Percentiles rank a stretch among this genome's conserved stretches.
These are phyloP conservation scores for Syzygium syzygioides DNA, from an alignment of 441 rosid species.

Conservation along the genomic window DNA sequence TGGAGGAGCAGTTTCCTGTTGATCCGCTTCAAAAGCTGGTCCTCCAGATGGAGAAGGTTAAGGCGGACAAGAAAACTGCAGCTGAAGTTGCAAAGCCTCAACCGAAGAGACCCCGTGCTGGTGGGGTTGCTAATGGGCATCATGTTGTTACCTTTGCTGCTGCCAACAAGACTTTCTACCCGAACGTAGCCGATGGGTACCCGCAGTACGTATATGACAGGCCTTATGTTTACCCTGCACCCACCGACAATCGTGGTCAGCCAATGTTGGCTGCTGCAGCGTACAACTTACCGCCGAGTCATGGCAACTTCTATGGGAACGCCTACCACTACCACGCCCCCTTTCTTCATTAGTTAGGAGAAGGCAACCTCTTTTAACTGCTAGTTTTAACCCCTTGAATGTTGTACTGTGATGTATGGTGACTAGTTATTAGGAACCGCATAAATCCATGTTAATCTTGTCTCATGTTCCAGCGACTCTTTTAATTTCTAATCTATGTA, in stretches of 20 bases:
- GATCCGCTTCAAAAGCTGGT: constrained; percentile 72
- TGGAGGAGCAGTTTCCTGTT: constrained; percentile 72
- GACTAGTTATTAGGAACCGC: neutral
- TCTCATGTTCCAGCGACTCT: neutral
- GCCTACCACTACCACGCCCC: constrained; percentile 88
- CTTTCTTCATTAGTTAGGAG: constrained; percentile 69
- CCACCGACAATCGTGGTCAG: constrained; percentile 56
- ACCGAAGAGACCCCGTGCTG: constrained; percentile 86
- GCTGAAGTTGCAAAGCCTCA: constrained; percentile 86
- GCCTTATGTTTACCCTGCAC: constrained; percentile 56
- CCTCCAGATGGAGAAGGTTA: constrained; percentile 83
- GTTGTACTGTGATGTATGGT: constrained; percentile 46
- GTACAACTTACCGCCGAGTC: constrained; percentile 63
- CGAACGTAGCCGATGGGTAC: constrained; percentile 64
- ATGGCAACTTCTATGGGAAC: constrained; percentile 83
- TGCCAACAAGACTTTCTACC: constrained; percentile 46
- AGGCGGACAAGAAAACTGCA: constrained; percentile 82
- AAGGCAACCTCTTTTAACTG: constrained; percentile 58
- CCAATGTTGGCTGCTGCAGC: constrained; percentile 47
- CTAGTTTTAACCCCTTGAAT: constrained; percentile 53
- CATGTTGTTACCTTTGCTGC: constrained; percentile 37
- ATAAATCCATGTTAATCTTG: neutral
- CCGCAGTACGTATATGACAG: constrained; percentile 80
- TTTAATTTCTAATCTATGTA: neutral
- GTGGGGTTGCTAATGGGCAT: constrained; percentile 48